These are phyloP conservation scores for Plenodomus tracheiphilus DNA, from an alignment of 2,329 filamentous ascomycete species.

Conservation along the genomic window DNA sequence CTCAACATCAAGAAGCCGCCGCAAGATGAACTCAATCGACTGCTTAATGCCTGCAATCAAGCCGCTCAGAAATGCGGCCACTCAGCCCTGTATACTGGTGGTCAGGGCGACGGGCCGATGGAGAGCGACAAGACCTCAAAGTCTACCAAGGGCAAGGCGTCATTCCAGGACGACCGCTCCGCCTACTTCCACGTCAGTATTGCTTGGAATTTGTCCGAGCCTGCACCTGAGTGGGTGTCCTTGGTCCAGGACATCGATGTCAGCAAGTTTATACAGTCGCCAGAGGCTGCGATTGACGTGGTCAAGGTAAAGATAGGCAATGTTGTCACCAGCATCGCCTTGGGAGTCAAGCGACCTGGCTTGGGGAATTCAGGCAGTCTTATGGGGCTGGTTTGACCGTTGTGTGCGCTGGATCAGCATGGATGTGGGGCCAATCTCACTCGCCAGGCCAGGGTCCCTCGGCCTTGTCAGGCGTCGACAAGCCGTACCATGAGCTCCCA, in stretches of 20 bases:
- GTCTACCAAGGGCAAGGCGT: background rate
- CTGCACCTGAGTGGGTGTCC: constrained; percentile 27
- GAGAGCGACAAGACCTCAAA: constrained; percentile 17
- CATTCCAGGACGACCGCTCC: constrained; percentile 47
- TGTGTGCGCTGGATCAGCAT: constrained; percentile 1
- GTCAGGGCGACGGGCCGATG: constrained; percentile 34
- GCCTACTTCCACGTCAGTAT: constrained; percentile 84
- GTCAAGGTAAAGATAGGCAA: constrained; percentile 57
- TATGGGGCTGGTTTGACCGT: constrained; percentile 20
- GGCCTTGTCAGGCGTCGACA: constrained; percentile 3
- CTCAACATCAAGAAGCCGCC: constrained; percentile 58
- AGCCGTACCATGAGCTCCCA: background rate
- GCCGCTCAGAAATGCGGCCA: constrained; percentile 65
- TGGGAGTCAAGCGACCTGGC: constrained; percentile 24
- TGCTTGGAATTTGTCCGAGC: constrained; percentile 66
- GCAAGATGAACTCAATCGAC: constrained; percentile 45
- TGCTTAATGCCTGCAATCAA: constrained; percentile 71
- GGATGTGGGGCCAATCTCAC: constrained; percentile 7
- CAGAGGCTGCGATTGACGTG: constrained; percentile 40
- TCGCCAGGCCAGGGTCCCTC: constrained; percentile 2
- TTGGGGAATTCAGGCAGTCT: constrained; percentile 14
- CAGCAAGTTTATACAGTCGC: constrained; percentile 18
- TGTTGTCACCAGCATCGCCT: constrained; percentile 35
- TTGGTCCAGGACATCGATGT: constrained; percentile 30
- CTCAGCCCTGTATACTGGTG: constrained; percentile 67